A percentile compares a stretch with the other conserved stretches of the same genome.
Evolutionary conservation across 2,329 filamentous ascomycete species (phyloP).

Genomic region (Penicillium sp.): DNA sequence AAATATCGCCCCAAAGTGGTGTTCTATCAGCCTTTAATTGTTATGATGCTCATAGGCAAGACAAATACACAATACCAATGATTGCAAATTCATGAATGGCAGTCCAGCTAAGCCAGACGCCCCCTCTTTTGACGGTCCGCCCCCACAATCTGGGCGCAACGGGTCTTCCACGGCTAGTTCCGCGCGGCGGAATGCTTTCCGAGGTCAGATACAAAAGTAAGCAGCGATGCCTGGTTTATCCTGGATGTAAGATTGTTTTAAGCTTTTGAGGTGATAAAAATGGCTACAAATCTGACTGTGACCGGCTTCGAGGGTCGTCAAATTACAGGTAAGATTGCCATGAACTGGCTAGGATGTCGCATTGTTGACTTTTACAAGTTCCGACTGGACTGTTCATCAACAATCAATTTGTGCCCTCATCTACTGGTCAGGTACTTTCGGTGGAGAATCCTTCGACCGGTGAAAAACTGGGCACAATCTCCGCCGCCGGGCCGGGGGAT

Average conservation of each 20-base stretch:
- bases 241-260: not conserved
- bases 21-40: no score
- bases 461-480: conserved; percentile 22
- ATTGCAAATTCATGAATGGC: not conserved
- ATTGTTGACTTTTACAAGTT: conserved; percentile 13
- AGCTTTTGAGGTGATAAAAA: not conserved
- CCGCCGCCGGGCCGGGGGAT: conserved; percentile 27
- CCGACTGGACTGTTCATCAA: conserved; percentile 32
- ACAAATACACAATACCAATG: no score
- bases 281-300: conserved; percentile 14
- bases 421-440: conserved; percentile 16
- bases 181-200: conserved; percentile 7
- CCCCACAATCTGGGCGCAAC: not conserved
- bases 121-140: not conserved
- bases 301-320: conserved; percentile 19
- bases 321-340: conserved; percentile 11
- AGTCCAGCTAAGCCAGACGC: not conserved
- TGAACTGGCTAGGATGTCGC: not conserved
- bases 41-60: no score
- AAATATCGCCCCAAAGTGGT: no score
- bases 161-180: not conserved
- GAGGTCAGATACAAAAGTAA: conserved; percentile 4
- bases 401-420: conserved; percentile 29
- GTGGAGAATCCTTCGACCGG: conserved; percentile 30
- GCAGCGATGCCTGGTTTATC: not conserved